Percentiles rank a stretch among this genome's conserved stretches.
Conservation (phyloP, 129 eudicot species). For the Calendula officinalis region DNA sequence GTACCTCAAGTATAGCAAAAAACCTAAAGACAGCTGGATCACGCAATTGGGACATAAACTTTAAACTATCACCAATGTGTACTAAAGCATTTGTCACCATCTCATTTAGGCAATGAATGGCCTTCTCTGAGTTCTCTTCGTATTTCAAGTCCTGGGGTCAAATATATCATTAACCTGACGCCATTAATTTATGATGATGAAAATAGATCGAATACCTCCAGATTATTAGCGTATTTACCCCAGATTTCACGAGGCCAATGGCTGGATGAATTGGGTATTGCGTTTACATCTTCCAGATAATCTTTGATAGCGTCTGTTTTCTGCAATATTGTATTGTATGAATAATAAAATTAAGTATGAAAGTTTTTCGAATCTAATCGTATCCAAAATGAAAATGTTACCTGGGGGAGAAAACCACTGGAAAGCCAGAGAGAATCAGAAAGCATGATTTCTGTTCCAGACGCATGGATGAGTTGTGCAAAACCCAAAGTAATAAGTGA, state of each 20-base stretch:
- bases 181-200: not conserved
- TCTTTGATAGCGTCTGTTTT: slow-evolving; percentile 82
- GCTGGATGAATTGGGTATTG: slow-evolving; percentile 92
- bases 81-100: slow-evolving; percentile 84
- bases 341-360: not conserved
- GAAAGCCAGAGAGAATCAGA: slow-evolving; percentile 70
- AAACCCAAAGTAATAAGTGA: slow-evolving; percentile 83
- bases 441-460: slow-evolving; percentile 71
- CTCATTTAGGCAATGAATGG: slow-evolving; percentile 87
- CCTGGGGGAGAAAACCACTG: slow-evolving; percentile 96
- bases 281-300: slow-evolving; percentile 89
- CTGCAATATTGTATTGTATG: slow-evolving; percentile 37
- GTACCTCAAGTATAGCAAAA: slow-evolving; percentile 26
- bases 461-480: slow-evolving; percentile 52
- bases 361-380: not conserved
- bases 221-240: slow-evolving; percentile 91
- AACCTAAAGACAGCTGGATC: slow-evolving; percentile 79
- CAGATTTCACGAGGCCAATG: slow-evolving; percentile 96
- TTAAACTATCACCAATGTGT: slow-evolving; percentile 70
- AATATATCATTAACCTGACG: no score
- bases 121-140: slow-evolving; percentile 78
- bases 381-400: slow-evolving; percentile 12
- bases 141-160: slow-evolving; percentile 81
- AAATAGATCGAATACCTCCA: slow-evolving; percentile 53
- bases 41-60: slow-evolving; percentile 64